Evolutionary conservation across 2,329 filamentous ascomycete species (phyloP), one percentile per base, ranked within the genome.

Genomic region (Neurospora crassa): DNA sequence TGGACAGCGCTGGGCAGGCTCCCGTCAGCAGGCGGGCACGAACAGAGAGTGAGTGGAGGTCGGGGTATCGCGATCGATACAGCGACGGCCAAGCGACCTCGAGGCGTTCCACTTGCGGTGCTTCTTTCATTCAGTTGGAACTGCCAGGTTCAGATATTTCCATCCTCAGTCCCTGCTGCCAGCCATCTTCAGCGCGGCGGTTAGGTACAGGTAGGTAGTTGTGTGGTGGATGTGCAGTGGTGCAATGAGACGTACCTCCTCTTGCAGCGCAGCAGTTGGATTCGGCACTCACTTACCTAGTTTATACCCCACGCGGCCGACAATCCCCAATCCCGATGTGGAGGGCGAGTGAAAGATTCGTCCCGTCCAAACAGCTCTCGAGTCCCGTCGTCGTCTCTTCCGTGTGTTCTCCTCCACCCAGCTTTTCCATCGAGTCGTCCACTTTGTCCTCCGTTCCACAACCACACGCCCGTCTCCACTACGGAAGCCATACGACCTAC

Each of bases 391-490:
- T 53, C 45, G 20, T 53, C 45, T 24, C n/a, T 47, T 47, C 12
- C 45, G 45, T 53, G 20, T 53, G 47, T 63, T 29, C 29, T 63
- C 53, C 53, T 63, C 53, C 53, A 63, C 53, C 29, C 53, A 34
- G 29, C 29, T 63, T 63, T 63, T 63, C 53, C 53, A 37, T 37
- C 29, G 29, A 29, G 29, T 29, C 53, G 18, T 63, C 53, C 53
- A 63, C 53, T 63, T 63, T 63, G 53, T 63, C 53, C 53, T 63
- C 53, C 53, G 53, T 63, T 63, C 53, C 53, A 63, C 53, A 63
- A 63, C 29, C 53, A 63, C 53, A 37, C 14, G 53, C 53, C 53
- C 14, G 53, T 63, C 53, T 29, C 53, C 53, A 63, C 53, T 29
- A 37, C 34, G 34, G 34, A 63, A 11, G 29, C 53, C 4, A 63